Base-by-base conservation (phyloP, 345 rosid species). In the Lepidium didymum region DNA sequence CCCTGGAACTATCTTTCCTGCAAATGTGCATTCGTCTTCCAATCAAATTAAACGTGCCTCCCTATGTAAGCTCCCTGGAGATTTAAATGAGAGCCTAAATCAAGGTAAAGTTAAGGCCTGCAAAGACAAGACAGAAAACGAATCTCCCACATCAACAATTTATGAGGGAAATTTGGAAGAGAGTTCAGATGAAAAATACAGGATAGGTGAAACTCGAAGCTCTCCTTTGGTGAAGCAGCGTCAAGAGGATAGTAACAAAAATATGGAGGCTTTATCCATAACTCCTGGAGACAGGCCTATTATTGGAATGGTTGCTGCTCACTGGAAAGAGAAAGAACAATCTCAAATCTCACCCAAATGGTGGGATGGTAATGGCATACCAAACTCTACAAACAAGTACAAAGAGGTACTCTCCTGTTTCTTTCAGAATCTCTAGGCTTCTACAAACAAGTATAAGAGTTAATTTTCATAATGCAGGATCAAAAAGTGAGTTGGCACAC, bases 281-380 rank as follows among this genome's bases (percentile, higher is more conserved):
- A 84, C 86, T 74, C 84, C 77, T 42, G 81, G 78, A 6, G 98
- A 92, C 62, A 87, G 87, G 70, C 98, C 98, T 10, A 92, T 92
- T 72, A 84, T 90, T 45, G 98, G 98, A 43, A 81, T 85, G 81
- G 97, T 90, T 61, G 92, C 96, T 27, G 84, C 92, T 65, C 97
- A 93, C 50, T 93, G 98, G 96, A 87, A 82, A 52, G 94, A 83
- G 64, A 75, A 84, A 31, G 88, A 82, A 19, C 59, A 74, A 38
- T 34, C 88, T 59, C 75, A 76, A n/a, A 63, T 80, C 65, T 68
- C 85, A 10, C 89, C 87, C 15, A 93, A 83, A 81, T 87, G 94
- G 90, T 90, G 97, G 97, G 96, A 88, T 79, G 97, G 98, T 34
- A 93, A 93, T 72, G 98, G 98, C 56, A 93, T 90, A 69, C 98